Conservation (phyloP, 2,329 filamentous ascomycete species). For the Fusarium globosum region DNA sequence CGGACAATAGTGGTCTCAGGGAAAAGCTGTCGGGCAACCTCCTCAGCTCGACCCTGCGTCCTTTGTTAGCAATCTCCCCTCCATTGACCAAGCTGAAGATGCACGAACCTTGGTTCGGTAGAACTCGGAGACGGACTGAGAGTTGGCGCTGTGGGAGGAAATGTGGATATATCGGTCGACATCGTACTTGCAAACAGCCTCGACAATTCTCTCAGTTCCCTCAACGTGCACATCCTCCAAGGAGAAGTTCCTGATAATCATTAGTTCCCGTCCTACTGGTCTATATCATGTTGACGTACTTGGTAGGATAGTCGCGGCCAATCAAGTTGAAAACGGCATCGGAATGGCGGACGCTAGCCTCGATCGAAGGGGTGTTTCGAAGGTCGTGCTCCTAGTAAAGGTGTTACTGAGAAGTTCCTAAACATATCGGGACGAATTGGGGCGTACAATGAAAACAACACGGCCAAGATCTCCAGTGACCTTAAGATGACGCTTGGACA, state of each 20-base stretch:
- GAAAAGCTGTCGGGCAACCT: slow-evolving; percentile 87
- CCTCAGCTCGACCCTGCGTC: slow-evolving; percentile 78
- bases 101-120: slow-evolving; percentile 82
- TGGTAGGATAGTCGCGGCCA: slow-evolving; percentile 94
- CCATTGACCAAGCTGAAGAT: no score
- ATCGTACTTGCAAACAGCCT: slow-evolving; percentile 97
- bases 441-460: slow-evolving; percentile 81
- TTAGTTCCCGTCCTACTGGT: slow-evolving; percentile 28
- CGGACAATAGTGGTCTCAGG: slow-evolving; percentile 97
- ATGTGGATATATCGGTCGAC: slow-evolving; percentile 97
- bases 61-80: slow-evolving; percentile 25
- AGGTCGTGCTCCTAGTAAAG: slow-evolving; percentile 85
- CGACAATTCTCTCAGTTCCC: slow-evolving; percentile 89
- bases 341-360: slow-evolving; percentile 95
- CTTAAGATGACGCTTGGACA: slow-evolving; percentile 97
- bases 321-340: slow-evolving; percentile 98
- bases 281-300: slow-evolving; percentile 63
- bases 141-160: slow-evolving; percentile 90
- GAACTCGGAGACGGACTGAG: slow-evolving; percentile 86
- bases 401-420: slow-evolving; percentile 28
- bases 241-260: slow-evolving; percentile 83
- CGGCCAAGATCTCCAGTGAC: slow-evolving; percentile 93
- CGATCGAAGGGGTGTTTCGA: slow-evolving; percentile 92
- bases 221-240: slow-evolving; percentile 94
- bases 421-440: background rate